Evolutionary conservation across 2,329 filamentous ascomycete genomes (phyloP), one percentile per base, ranked within the genome.

Genomic region (Hirsutella rhossiliensis): DNA sequence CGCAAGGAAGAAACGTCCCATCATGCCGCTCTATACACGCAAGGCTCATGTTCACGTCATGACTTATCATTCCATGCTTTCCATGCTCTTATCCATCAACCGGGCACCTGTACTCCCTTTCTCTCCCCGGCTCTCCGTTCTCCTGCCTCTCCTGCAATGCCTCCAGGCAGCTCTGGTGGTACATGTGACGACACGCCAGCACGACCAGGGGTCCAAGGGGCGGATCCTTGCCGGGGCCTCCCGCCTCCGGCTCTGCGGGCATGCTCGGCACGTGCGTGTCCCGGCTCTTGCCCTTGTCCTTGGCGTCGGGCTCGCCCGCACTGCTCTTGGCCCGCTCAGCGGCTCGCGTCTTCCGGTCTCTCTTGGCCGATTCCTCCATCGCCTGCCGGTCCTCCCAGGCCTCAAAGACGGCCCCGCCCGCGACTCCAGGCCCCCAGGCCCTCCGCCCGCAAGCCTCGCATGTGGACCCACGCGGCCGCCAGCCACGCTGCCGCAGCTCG

Each of bases 351-450:
- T 68, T 70, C 49, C 57, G 62, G 46, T 68, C 66, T 49, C 61
- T 64, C 54, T 69, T 67, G 46, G 62, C 69, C 51, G 56, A 55
- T 13, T 69, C 65, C 43, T 77, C 73, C 1, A 62, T 53, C 2
- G 63, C 64, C 51, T 76, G 71, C 51, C 68, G 76, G 44, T 75
- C 72, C 60, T 92, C 80, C 88, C 87, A 97, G 1, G 81, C 81
- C 42, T 85, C 80, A 69, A 87, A 95, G 1, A 94, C 75, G 32
- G 79, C 75, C 0, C 78, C 75, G 0, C 85, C 83, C 3, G 62
- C 57, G 0, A 87, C 82, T 0, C 88, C 89, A 0, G 89, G 87
- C 0, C 92, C 94, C 90, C 92, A 98, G 2, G 88, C 76, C 7
- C 89, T 73, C 40, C 76, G 76, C 40, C 82, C 81, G 54, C 94